Base-by-base conservation (phyloP, 129 eudicot species). In the Flaveria bidentis region DNA sequence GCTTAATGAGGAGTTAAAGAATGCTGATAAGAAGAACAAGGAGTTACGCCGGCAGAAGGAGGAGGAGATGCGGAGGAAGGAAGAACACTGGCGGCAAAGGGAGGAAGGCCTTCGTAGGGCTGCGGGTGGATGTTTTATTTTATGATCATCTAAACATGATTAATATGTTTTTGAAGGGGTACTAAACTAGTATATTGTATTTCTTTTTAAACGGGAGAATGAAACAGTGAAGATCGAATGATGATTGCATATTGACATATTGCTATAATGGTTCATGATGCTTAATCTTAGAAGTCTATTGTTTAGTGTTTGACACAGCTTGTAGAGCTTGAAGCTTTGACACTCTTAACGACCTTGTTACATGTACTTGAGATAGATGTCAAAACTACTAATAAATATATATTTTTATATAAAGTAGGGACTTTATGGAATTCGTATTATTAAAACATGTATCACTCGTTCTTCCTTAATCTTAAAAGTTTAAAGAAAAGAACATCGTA, bases 1-100 rank as follows among this genome's bases (percentile, higher is more conserved):
- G 73, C 74, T 90, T 80, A 74, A 82, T 17, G 86, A 82, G 73
- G 53, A 79, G 55, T 55, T 84, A 23, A 12, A 47, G 53, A 47
- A 47, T 9, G 53, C 16, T 47, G 87, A 16, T 6, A 53, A 16
- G 60, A 16, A 84, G 80, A 83, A 22, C 30, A 23, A 57, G 15
- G 33, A 22, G 64, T 14, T 57, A 3, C 30, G 33, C 16, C 6
- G 0, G 55, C 67, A 60, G 23, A 11, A 13, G 39, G 41, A 60
- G 4, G 17, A 60, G 41, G 41, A 60, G 67, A 28, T 1, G 9
- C 6, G 39, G 41, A 60, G 67, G 41, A 26, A 25, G 41, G 41
- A 60, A 23, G n/a, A 2, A 1, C 45, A 63, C 11, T 13, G 22
- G 69, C 23, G 20, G 69, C 69, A 63, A 63, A 63, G 69, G 10